Evolutionary conservation across 345 rosid species (phyloP), one percentile per base, ranked within the genome.

Genomic region (Pistacia integerrima): DNA sequence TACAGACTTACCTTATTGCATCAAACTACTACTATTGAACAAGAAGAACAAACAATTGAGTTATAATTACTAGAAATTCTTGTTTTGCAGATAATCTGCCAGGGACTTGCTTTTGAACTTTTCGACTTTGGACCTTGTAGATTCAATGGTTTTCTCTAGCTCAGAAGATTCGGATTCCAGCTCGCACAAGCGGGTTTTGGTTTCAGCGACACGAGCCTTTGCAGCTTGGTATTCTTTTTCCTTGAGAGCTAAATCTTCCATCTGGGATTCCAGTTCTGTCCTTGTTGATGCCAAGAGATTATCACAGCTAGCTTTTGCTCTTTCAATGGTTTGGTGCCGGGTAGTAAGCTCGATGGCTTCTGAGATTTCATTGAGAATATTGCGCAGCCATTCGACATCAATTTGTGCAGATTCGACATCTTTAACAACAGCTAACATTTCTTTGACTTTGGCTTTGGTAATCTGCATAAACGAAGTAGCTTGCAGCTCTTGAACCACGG

Each of bases 401-500:
- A 94, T 90, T 67, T 76, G 85, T 1, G 90, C 89, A 22, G 93
- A 82, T 36, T 94, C 97, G 48, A 92, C 87, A 70, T 94, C 98
- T 79, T 89, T 94, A 36, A 94, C 88, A 55, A 92, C 93, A 20
- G 97, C 92, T 67, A 83, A 66, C 79, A 90, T 84, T 77, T 94
- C 98, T 61, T 69, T 90, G 28, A 91, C 75, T 60, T 90, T 90
- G 17, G 91, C 72, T 77, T 87, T 91, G 36, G 91, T 92, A 74
- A 94, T 82, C 69, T 92, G 87, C 79, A 64, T 76, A 55, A 88
- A 78, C 13, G 92, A 41, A 67, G 78, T 85, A 30, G 90, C 78
- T 66, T 88, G 93, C 85, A 94, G 80, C 84, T 91, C 96, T 80
- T 87, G 89, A 68, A 92, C 92, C 38, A 92, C 86, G 9, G 85